Conservation (phyloP, 2,329 filamentous ascomycete genomes). For the Colletotrichum melonis region DNA sequence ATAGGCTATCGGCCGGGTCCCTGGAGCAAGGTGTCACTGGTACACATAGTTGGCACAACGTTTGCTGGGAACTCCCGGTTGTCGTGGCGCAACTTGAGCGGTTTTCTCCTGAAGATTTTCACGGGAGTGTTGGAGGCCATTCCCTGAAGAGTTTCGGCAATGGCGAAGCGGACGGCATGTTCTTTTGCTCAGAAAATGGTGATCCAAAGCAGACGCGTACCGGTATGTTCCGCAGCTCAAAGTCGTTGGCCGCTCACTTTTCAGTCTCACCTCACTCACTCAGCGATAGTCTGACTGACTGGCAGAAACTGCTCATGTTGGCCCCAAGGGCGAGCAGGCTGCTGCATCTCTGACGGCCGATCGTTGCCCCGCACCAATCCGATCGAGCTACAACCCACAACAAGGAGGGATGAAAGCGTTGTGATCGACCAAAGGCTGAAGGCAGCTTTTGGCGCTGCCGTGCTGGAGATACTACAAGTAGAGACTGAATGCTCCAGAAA, state of each 20-base stretch:
- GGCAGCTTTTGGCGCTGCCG: neutral
- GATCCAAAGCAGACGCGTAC: neutral
- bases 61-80: constrained; percentile 17
- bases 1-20: constrained; percentile 14
- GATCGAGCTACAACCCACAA: constrained; percentile 23
- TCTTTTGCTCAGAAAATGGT: neutral
- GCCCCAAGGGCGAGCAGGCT: constrained; percentile 8
- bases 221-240: neutral
- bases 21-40: neutral
- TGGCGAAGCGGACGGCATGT: constrained; percentile 4
- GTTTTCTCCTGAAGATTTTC: constrained; percentile 28
- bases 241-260: constrained; percentile 20
- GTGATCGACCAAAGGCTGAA: constrained; percentile 20
- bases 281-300: neutral
- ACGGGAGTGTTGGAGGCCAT: constrained; percentile 7
- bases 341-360: constrained; percentile 29
- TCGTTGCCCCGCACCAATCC: constrained; percentile 24
- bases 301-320: neutral
- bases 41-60: neutral
- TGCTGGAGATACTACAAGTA: neutral
- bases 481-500: neutral
- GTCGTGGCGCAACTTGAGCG: constrained; percentile 14
- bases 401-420: constrained; percentile 7
- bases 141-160: constrained; percentile 17
- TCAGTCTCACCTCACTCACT: constrained; percentile 20